A percentile compares a stretch with the other conserved stretches of the same genome.
Conservation (phyloP, 768 basidiomycete species). For the Cystobasidium ongulense region DNA sequence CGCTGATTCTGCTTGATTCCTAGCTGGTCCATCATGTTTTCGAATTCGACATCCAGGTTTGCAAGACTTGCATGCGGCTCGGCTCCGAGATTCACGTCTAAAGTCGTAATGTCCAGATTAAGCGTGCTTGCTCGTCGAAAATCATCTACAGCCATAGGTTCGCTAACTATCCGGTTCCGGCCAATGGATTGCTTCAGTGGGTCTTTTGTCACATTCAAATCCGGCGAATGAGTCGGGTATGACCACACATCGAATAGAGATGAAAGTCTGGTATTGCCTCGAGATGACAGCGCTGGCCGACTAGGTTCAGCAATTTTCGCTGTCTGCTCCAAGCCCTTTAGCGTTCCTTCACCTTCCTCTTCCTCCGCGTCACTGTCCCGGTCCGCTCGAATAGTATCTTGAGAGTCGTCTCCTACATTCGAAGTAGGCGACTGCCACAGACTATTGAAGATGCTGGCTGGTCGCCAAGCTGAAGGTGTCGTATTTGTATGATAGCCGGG, state of each 20-base stretch:
- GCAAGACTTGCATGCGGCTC: conserved; percentile 37
- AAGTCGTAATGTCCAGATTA: background rate
- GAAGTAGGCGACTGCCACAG: conserved; percentile 23
- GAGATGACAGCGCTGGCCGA: conserved; percentile 9
- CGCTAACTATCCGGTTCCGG: conserved; percentile 33
- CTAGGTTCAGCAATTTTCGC: background rate
- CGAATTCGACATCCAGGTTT: conserved; percentile 51
- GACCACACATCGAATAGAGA: conserved; percentile 39
- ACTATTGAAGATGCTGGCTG: conserved; percentile 27
- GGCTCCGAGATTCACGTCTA: conserved; percentile 46
- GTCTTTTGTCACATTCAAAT: background rate
- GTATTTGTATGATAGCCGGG: background rate
- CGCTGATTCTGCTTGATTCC: conserved; percentile 66
- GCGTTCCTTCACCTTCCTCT: conserved; percentile 44
- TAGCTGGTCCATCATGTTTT: conserved; percentile 64
- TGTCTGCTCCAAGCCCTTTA: conserved; percentile 33
- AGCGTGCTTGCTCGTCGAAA: conserved; percentile 17
- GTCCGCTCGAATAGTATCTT: background rate
- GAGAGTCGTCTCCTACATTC: background rate
- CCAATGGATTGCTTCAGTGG: background rate
- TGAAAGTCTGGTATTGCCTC: conserved; percentile 33
- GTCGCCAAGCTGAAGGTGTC: conserved; percentile 27
- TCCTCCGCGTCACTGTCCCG: conserved; percentile 48
- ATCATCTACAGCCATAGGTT: conserved; percentile 36
- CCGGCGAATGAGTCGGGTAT: conserved; percentile 4